Evolutionary conservation across 495 filamentous ascomycete species (phyloP), one percentile per base, ranked within the genome.

Genomic region (Hyaloscypha finlandica): DNA sequence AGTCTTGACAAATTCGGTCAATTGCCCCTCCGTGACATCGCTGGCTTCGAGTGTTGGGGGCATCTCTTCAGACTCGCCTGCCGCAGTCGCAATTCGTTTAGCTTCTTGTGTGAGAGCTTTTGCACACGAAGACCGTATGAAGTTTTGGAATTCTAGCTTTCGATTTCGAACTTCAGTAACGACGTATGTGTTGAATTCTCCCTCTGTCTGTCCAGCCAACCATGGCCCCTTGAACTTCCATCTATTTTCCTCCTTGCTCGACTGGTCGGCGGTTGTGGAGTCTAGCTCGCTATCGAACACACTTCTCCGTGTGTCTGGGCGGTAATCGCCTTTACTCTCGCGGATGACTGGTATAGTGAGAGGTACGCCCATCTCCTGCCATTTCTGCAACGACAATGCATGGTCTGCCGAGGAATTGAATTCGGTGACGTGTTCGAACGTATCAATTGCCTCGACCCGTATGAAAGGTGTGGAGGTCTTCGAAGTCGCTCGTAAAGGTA

Each of bases 381-480:
- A 98, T 79, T 98, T 98, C 74, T 85, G 81, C 55, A 96, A 77
- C 12, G 92, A 93, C 69, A 92, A 78, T 30, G 88, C 86, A 75
- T 96, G 92, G 73, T 97, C 92, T 59, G 88, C 83, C 2, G 93
- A 90, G 48, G 91, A 93, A 64, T 88, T 84, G 79, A 92, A 99
- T 66, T 96, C 93, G 64, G 93, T 97, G 76, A 97, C 87, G 74
- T 96, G 92, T 78, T 97, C 93, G 66, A 87, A 86, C 8, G 92
- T 94, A 80, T 99, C 95, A 63, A 96, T 81, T 37, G 88, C 83
- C 64, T 77, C 81, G 63, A 97, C 80, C 42, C 90, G 83, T 45
- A 97, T 82, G 25, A 89, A 81, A 2, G 94, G 90, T 35, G 85
- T 88, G 3, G 85, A 85, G 9, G 90, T 86, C 65, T 84, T 88